These are phyloP conservation scores for Rhododendron henanense DNA, from an alignment of 148 eudicot species.

Conservation along the genomic window DNA sequence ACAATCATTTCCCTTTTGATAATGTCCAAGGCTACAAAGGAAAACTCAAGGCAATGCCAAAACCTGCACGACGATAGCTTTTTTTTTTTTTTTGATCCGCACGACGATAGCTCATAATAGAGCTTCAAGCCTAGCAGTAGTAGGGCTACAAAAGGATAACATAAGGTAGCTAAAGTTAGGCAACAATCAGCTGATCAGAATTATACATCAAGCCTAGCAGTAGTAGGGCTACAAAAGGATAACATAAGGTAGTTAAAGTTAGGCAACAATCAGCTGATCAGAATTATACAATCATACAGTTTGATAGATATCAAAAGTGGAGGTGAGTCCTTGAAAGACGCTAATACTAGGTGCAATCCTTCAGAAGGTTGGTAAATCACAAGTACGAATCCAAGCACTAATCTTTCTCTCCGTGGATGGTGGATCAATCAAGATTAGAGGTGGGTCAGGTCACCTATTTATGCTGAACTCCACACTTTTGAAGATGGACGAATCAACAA, in stretches of 20 bases:
- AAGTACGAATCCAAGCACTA: background rate
- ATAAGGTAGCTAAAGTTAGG: background rate
- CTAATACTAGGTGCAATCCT: background rate
- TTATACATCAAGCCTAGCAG: background rate
- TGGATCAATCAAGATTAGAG: background rate
- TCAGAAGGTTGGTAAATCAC: background rate
- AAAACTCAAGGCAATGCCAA: background rate
- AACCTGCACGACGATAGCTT: background rate
- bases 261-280: background rate
- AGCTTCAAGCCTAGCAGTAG: background rate
- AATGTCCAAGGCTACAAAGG: background rate
- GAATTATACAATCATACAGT: background rate
- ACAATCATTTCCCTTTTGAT: background rate
- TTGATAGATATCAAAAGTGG: background rate
- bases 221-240: background rate
- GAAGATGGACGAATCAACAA: background rate
- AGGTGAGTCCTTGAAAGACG: background rate
- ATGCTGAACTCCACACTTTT: background rate
- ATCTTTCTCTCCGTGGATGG: background rate
- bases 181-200: background rate
- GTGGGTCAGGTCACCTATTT: background rate
- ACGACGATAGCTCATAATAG: background rate
- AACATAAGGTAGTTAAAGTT: background rate
- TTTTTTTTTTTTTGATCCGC: too few relatives aligned
- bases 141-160: background rate